These are phyloP conservation scores for Ensete ventricosum DNA, from an alignment of 176 grass and related monocot genomes.

Conservation along the genomic window DNA sequence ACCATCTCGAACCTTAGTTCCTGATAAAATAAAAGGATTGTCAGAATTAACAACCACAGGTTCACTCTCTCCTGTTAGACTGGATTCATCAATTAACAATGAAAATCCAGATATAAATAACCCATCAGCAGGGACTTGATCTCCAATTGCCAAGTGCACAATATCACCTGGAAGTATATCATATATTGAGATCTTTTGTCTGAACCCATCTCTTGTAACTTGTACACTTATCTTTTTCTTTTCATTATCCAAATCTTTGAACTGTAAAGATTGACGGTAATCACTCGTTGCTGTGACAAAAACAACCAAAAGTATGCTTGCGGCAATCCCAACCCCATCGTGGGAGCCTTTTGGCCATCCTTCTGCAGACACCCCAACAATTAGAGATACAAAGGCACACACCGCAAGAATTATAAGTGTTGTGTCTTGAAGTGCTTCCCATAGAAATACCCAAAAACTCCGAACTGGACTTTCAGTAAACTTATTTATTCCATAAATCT, in stretches of 20 bases:
- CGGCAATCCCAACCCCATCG: constrained; percentile 88
- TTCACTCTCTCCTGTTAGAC: constrained; percentile 91
- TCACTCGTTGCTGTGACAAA: constrained; percentile 91
- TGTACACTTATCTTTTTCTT: constrained; percentile 88
- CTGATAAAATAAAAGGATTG: constrained; percentile 82
- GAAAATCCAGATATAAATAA: constrained; percentile 89
- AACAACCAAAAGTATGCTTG: constrained; percentile 90
- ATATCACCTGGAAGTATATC: constrained; percentile 92
- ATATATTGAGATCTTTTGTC: constrained; percentile 80
- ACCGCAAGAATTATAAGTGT: constrained; percentile 80
- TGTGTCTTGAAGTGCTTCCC: constrained; percentile 87
- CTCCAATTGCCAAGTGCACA: constrained; percentile 85
- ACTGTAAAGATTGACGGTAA: constrained; percentile 87
- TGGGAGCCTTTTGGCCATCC: constrained; percentile 96
- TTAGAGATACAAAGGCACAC: constrained; percentile 73
- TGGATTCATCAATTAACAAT: constrained; percentile 87
- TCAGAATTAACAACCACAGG: constrained; percentile 65
- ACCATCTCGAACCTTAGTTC: constrained; percentile 90
- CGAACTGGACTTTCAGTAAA: constrained; percentile 65
- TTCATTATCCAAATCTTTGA: constrained; percentile 98
- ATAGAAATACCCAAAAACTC: constrained; percentile 95
- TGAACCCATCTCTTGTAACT: constrained; percentile 71
- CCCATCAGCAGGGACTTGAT: constrained; percentile 93
- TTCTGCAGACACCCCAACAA: constrained; percentile 77
- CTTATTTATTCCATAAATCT: constrained; percentile 81